Base-by-base conservation (phyloP, 805 yeast genomes). In the Myxozyma neotropica region DNA sequence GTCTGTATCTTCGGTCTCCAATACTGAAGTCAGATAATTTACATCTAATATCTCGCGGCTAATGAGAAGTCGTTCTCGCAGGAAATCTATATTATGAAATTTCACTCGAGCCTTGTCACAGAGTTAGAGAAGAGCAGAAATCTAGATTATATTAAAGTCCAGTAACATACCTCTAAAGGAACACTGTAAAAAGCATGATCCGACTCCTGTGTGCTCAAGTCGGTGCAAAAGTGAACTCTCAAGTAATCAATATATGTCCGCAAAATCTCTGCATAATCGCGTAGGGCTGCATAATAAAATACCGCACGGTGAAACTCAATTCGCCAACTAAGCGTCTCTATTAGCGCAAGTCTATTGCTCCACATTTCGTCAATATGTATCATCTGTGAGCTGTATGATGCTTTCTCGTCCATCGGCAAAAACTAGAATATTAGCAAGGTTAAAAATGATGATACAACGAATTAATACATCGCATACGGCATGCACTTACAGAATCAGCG, bases 91-190 rank as follows among this genome's bases (percentile, higher is more conserved):
- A 26, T 48, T 48, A 8, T 4, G 35, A 24, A 48, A 48, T 15
- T 48, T 48, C 33, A 48, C 53, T n/a, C 51, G 51, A n/a, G 51
- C 40, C 51, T 47, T 33, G n/a, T 7, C 6, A 29, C 21, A n/a
- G 19, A n/a, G n/a, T n/a, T n/a, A n/a, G n/a, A n/a, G n/a, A n/a
- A n/a, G n/a, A n/a, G n/a, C n/a, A n/a, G n/a, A n/a, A n/a, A n/a
- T n/a, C n/a, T n/a, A n/a, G n/a, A n/a, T n/a, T n/a, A n/a, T n/a
- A n/a, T n/a, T n/a, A 1, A 7, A 29, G n/a, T n/a, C 35, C n/a
- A 45, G 15, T 10, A 26, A 29, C 53, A 4, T 24, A 48, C 53
- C 33, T 48, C 53, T 10, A 48, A 26, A 10, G 53, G 53, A 19
- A 48, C 35, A 35, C 43, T 48, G 35, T 48, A 36, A 26, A 48